Conservation (phyloP, 192 early-diverging fungal species). For the Funneliformis geosporum region DNA sequence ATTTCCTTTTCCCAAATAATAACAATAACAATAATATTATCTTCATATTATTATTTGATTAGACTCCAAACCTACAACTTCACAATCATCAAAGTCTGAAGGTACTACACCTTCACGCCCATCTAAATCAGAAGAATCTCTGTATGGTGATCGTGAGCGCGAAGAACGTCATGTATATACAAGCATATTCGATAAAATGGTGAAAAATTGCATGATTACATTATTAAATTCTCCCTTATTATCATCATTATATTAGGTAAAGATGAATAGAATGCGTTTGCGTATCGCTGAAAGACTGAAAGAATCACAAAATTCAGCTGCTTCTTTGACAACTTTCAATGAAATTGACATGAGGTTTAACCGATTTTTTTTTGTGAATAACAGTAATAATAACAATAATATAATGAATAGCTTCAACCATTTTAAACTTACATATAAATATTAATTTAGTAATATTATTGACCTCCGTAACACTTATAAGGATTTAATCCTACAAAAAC, state of each 20-base stretch:
- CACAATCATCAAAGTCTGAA: too few relatives aligned
- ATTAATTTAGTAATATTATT: conserved; percentile 72
- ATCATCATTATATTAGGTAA: conserved; percentile 50
- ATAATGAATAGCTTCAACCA: too few relatives aligned
- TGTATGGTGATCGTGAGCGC: not conserved
- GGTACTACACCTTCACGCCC: too few relatives aligned
- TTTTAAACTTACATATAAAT: not conserved
- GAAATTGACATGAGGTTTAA: conserved; percentile 90
- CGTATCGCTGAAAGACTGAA: conserved; percentile 94
- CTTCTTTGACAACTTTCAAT: conserved; percentile 98
- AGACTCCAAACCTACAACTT: not conserved
- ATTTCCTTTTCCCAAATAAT: not conserved
- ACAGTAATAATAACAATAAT: not conserved
- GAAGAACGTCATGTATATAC: not conserved
- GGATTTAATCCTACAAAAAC: conserved; percentile 90
- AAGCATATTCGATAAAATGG: not conserved
- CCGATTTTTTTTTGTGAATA: not conserved
- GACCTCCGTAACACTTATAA: conserved; percentile 91
- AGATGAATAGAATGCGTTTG: conserved; percentile 98
- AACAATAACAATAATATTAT: not conserved
- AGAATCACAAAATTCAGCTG: conserved; percentile 95
- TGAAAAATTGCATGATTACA: not conserved
- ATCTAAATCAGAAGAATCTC: too few relatives aligned
- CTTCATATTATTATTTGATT: not conserved
- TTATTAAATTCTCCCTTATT: not conserved